Percentiles rank a stretch among this genome's conserved stretches.
Evolutionary conservation across 345 rosid genomes (phyloP).

Genomic region (Microcos paniculata): DNA sequence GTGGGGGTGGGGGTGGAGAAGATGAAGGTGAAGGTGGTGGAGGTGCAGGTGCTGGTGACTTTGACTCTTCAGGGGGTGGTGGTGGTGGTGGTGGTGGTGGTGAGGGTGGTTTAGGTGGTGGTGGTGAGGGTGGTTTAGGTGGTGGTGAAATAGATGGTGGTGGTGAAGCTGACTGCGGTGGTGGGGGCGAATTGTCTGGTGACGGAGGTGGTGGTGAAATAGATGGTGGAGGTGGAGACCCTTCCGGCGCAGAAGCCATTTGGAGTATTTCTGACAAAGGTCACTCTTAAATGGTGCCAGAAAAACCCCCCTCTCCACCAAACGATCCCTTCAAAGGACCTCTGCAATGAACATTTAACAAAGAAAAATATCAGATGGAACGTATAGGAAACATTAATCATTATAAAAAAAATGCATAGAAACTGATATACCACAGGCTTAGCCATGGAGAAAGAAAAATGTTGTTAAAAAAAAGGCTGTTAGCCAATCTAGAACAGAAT

Average conservation of each 20-base stretch:
- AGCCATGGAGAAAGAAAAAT: neutral
- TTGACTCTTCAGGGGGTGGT: conserved; percentile 23
- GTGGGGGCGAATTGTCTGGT: neutral
- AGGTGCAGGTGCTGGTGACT: conserved; percentile 23
- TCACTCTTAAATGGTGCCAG: neutral
- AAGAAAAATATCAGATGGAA: neutral
- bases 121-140: conserved; percentile 26
- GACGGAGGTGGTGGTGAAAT: neutral
- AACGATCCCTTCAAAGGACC: conserved; percentile 3
- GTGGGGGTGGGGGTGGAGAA: neutral
- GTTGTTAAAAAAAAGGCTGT: neutral
- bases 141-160: conserved; percentile 37
- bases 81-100: conserved; percentile 42
- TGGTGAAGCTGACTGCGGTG: conserved; percentile 30
- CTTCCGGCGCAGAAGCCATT: conserved; percentile 20
- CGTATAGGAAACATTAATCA: neutral
- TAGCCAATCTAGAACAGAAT: neutral
- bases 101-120: conserved; percentile 35
- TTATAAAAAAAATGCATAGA: too few relatives aligned
- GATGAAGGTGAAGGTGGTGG: conserved; percentile 24
- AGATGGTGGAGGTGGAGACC: neutral
- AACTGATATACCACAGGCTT: neutral
- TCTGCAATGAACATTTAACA: neutral
- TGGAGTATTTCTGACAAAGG: conserved; percentile 12
- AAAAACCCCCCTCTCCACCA: conserved; percentile 28